Base-by-base conservation (phyloP, 2,329 filamentous ascomycete species). In the Bipolaris sorokiniana region DNA sequence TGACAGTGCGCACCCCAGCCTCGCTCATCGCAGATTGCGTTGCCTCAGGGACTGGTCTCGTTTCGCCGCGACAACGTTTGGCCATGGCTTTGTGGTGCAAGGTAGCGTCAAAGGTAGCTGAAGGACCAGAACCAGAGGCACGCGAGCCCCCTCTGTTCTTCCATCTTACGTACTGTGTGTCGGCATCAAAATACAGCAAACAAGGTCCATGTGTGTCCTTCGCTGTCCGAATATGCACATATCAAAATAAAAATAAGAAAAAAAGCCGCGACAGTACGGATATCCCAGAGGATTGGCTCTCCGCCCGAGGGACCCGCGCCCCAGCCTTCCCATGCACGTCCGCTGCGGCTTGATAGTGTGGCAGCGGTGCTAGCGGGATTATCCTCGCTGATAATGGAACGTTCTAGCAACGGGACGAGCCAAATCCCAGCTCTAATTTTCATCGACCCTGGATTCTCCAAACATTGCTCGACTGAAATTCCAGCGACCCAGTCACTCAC, bases 331-430 rank as follows among this genome's bases (percentile, higher is more conserved):
- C 54, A 60, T 61, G 63, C 64, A 61, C 62, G 63, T 57, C 54
- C 62, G 52, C 50, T 59, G 63, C 61, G 65, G 63, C 66, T 58
- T 57, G 63, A 46, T 36, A 52, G 53, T 61, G 51, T 62, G 46
- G 63, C 58, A 54, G 58, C 54, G 41, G 46, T 57, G 34, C 42
- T 61, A 59, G 64, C 65, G 65, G 59, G 48, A 48, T 48, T 54
- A 62, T 52, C 58, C 61, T 59, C 58, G 61, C 49, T 47, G 52
- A 31, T 54, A 58, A 58, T 72, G 62, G 71, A 74, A 74, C 61
- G 56, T 73, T 72, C 71, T 73, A 69, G 71, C 72, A 73, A 62
- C 58, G 52, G 66, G 59, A 51, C 45, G 49, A 50, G 40, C 18
- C 65, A 47, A 61, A 66, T 58, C 54, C 62, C 59, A 62, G 60